Percentiles rank a stretch among this genome's conserved stretches.
Conservation (phyloP, 768 basidiomycete genomes). For the Chalciporus chontae region DNA sequence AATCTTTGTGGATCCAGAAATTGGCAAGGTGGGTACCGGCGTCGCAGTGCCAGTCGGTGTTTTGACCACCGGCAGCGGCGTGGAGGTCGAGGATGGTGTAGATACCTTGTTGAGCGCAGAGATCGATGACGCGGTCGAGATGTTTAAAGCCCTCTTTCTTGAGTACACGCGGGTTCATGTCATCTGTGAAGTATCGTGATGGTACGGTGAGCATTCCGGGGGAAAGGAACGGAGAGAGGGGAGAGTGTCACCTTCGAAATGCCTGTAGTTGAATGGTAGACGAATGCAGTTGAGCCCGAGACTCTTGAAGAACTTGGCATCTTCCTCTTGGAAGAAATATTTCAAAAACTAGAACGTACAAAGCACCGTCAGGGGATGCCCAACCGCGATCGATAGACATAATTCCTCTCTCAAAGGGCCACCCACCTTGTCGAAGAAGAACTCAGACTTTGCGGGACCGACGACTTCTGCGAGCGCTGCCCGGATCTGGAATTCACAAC, state of each 20-base stretch:
- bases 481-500: constrained; percentile 78
- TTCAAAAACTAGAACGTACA: constrained; percentile 58
- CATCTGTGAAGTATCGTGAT: constrained; percentile 38
- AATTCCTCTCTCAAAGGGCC: background rate
- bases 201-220: background rate
- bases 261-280: constrained; percentile 69
- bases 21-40: constrained; percentile 65
- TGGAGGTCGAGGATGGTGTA: constrained; percentile 82
- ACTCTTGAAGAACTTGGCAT: constrained; percentile 73
- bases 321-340: constrained; percentile 76
- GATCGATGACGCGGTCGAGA: constrained; percentile 74
- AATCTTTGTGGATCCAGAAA: constrained; percentile 83
- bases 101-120: constrained; percentile 73
- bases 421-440: constrained; percentile 80
- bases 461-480: constrained; percentile 62
- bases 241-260: constrained; percentile 51
- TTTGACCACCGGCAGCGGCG: constrained; percentile 70
- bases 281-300: constrained; percentile 81
- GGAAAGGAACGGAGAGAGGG: background rate
- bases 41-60: constrained; percentile 80
- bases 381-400: no score
- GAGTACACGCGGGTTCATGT: constrained; percentile 75
- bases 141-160: constrained; percentile 75
- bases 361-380: background rate
- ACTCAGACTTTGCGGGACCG: constrained; percentile 63